Conservation (phyloP, 2,329 filamentous ascomycete genomes). For the Aspergillus sp. region DNA sequence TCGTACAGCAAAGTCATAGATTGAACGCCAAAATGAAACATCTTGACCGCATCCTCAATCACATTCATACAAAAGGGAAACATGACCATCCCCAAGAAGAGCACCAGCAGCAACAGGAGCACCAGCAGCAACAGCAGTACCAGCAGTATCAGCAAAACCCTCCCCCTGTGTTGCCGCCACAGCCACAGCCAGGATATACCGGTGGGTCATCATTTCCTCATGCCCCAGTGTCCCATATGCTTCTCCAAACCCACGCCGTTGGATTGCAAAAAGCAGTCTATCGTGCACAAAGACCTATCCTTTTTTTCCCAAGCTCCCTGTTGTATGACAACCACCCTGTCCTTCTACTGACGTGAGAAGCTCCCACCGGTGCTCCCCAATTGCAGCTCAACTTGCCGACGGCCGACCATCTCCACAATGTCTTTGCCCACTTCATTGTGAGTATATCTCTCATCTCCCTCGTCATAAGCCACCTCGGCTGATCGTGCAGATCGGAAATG, state of each 20-base stretch:
- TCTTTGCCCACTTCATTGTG: slow-evolving; percentile 38
- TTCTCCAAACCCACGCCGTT: too few species aligned
- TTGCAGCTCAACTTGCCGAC: slow-evolving; percentile 1
- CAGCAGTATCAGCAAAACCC: background rate
- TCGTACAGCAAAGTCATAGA: slow-evolving; percentile 1
- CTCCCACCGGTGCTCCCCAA: background rate
- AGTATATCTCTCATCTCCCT: slow-evolving; percentile 6
- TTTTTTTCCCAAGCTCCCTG: too few species aligned
- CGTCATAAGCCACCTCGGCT: background rate
- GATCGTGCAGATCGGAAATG: slow-evolving; percentile 24
- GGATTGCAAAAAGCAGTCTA: too few species aligned
- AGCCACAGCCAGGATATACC: background rate
- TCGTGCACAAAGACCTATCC: too few species aligned
- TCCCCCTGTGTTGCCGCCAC: background rate
- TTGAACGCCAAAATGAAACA: slow-evolving; percentile 12
- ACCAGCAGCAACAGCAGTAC: slow-evolving; percentile 2
- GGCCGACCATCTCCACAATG: slow-evolving; percentile 20
- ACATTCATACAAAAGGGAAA: slow-evolving; percentile 16
- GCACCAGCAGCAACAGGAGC: slow-evolving; percentile 1
- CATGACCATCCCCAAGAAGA: slow-evolving; percentile 3
- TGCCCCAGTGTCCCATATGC: too few species aligned
- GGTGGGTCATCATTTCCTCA: too few species aligned
- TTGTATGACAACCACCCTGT: too few species aligned
- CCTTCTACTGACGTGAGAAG: too few species aligned
- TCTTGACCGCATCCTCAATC: slow-evolving; percentile 16